Evolutionary conservation across 2,329 filamentous ascomycete genomes (phyloP).

Genomic region (Aspergillus viridinutans): DNA sequence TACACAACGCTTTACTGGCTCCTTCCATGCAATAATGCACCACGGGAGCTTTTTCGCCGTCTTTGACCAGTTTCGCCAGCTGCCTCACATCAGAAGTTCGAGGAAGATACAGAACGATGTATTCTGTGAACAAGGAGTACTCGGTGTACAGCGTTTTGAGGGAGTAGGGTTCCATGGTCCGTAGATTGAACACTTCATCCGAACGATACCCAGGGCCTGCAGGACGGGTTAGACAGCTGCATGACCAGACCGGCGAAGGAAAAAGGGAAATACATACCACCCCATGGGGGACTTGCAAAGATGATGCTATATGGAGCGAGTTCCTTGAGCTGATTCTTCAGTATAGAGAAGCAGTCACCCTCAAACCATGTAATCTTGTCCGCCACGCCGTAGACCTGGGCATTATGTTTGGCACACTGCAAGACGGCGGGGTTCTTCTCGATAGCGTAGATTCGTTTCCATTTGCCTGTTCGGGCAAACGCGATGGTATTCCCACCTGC

Average conservation of each 20-base stretch:
- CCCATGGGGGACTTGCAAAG: conserved; percentile 73
- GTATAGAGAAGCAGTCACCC: conserved; percentile 77
- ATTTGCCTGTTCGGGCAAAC: conserved; percentile 77
- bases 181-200: conserved; percentile 73
- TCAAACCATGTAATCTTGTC: conserved; percentile 79
- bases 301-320: conserved; percentile 53
- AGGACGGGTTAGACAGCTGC: conserved; percentile 1
- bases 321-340: conserved; percentile 50
- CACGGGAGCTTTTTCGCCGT: conserved; percentile 61
- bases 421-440: conserved; percentile 78
- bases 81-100: conserved; percentile 79
- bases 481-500: conserved; percentile 92
- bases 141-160: conserved; percentile 59
- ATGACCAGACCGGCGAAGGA: not conserved
- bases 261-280: conserved; percentile 47
- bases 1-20: conserved; percentile 71
- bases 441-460: conserved; percentile 80
- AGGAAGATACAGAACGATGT: conserved; percentile 75
- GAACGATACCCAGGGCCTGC: conserved; percentile 59
- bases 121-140: conserved; percentile 51
- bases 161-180: conserved; percentile 83
- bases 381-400: conserved; percentile 73
- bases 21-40: conserved; percentile 90
- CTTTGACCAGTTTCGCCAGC: conserved; percentile 55
- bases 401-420: conserved; percentile 89